phyloP scores from a whole-genome alignment of 176 grass and related monocot species.

The Miscanthus lutarioriparius region DNA sequence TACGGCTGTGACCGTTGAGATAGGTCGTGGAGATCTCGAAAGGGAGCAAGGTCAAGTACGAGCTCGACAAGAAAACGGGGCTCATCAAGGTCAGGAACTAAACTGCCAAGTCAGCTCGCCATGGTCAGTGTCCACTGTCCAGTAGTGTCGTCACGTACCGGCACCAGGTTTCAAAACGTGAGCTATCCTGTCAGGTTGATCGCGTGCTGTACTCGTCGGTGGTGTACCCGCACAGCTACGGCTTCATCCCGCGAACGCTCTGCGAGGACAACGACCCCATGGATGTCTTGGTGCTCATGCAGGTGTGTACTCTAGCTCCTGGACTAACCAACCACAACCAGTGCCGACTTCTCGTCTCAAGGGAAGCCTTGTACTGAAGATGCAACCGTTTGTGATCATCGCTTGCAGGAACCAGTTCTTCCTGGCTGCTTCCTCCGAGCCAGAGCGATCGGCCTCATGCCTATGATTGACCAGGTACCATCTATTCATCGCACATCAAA shows the following conservation, averaged over 20 bases:
- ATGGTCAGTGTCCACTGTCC: background rate
- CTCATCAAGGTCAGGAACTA: constrained; percentile 50
- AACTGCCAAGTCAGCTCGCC: background rate
- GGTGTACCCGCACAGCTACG: constrained; percentile 79
- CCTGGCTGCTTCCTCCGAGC: constrained; percentile 70
- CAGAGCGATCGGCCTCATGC: constrained; percentile 80
- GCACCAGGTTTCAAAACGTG: background rate
- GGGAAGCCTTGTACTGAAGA: background rate
- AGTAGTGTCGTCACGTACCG: background rate
- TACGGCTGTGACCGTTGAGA: background rate
- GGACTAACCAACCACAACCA: background rate
- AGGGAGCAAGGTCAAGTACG: constrained; percentile 58
- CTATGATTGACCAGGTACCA: constrained; percentile 75
- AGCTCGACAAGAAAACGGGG: constrained; percentile 76
- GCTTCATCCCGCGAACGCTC: constrained; percentile 75
- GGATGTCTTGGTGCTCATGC: constrained; percentile 77
- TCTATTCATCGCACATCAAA: background rate
- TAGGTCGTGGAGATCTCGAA: constrained; percentile 73
- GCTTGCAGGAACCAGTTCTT: constrained; percentile 60
- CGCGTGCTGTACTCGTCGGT: constrained; percentile 70
- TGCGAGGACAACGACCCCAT: constrained; percentile 83
- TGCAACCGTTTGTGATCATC: background rate
- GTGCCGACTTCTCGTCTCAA: background rate
- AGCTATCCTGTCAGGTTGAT: constrained; percentile 42
- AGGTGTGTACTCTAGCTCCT: constrained; percentile 26